Percentiles rank a stretch among this genome's conserved stretches.
These are phyloP conservation scores for Zopfia rhizophila DNA, from an alignment of 2,329 filamentous ascomycete genomes.

Conservation along the genomic window DNA sequence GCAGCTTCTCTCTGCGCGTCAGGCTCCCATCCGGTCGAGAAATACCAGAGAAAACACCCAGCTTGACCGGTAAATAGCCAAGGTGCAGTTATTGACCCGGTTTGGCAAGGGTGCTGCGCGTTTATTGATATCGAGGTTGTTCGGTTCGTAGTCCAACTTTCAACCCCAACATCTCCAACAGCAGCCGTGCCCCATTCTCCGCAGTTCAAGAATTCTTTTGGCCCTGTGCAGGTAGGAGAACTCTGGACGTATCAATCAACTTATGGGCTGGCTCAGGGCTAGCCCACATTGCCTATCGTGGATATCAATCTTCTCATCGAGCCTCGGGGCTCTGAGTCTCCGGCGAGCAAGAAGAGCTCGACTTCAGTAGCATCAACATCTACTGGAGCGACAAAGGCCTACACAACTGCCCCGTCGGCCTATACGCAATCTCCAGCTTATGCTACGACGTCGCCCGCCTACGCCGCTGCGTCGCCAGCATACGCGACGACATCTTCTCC, in stretches of 20 bases:
- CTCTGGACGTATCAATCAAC: conserved; percentile 28
- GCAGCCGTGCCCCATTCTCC: conserved; percentile 13
- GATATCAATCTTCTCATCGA: conserved; percentile 94
- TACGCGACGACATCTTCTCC: conserved; percentile 39
- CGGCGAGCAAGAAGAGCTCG: conserved; percentile 58
- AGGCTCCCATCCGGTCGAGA: conserved; percentile 25
- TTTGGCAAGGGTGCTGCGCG: conserved; percentile 18
- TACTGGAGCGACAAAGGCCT: conserved; percentile 55
- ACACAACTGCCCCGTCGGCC: conserved; percentile 47
- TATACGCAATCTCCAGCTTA: conserved; percentile 49
- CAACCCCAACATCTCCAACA: conserved; percentile 17
- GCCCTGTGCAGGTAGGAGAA: conserved; percentile 25
- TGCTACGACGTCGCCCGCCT: conserved; percentile 41
- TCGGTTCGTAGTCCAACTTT: conserved; percentile 7
- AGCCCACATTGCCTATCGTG: conserved; percentile 75
- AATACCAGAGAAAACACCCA: conserved; percentile 20
- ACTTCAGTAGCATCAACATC: conserved; percentile 47
- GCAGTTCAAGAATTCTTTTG: conserved; percentile 9
- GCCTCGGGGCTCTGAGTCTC: conserved; percentile 77
- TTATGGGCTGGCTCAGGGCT: conserved; percentile 57
- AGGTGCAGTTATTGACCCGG: conserved; percentile 23
- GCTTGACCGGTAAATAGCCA: conserved; percentile 28
- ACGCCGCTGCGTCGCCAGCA: conserved; percentile 41
- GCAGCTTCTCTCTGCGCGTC: conserved; percentile 22
- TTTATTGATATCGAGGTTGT: conserved; percentile 24